phyloP scores from a whole-genome alignment of 441 rosid species.

The Omphalea diandra region DNA sequence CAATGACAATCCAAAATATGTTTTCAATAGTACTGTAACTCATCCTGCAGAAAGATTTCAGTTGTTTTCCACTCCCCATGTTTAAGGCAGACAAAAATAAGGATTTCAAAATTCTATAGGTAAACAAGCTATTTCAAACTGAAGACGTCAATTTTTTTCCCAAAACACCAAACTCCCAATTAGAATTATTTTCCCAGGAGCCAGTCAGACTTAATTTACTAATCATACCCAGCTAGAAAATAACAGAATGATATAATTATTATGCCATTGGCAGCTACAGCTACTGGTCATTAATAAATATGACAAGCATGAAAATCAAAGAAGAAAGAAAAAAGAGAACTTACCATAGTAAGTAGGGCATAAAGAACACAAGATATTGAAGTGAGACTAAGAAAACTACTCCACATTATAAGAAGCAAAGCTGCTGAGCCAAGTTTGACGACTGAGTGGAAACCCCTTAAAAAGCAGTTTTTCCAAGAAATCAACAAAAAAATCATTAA shows the following conservation, averaged over 20 bases:
- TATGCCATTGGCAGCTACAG: too few relatives aligned
- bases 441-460: slow-evolving; percentile 71
- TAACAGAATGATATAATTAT: background rate
- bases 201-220: background rate
- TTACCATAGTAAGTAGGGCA: slow-evolving; percentile 81
- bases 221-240: background rate
- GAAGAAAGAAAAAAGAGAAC: slow-evolving; percentile 6
- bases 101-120: background rate
- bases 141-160: background rate
- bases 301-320: background rate
- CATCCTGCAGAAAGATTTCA: background rate
- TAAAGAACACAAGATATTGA: slow-evolving; percentile 82
- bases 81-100: background rate
- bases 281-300: background rate
- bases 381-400: slow-evolving; percentile 95
- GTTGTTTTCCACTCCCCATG: background rate
- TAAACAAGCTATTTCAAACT: background rate
- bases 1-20: background rate
- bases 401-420: slow-evolving; percentile 93
- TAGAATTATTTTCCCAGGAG: background rate
- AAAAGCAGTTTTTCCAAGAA: slow-evolving; percentile 70
- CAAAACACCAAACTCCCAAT: background rate
- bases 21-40: background rate
- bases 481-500: slow-evolving; percentile 46
- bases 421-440: slow-evolving; percentile 85